phyloP scores from a whole-genome alignment of 805 yeast species.

The Zygosaccharomyces pseudorouxii region DNA sequence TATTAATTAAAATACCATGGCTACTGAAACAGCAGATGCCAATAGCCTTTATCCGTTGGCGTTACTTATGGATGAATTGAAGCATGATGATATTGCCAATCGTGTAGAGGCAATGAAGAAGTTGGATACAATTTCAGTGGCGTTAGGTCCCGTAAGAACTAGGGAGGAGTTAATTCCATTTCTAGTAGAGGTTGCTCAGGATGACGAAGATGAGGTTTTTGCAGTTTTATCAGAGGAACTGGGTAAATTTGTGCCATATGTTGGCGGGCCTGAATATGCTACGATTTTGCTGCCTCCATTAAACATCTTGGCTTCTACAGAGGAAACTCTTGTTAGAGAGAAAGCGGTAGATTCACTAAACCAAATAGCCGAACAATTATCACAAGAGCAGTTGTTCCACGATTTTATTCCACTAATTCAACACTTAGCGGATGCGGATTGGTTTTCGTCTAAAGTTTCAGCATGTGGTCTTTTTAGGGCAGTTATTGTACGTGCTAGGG shows the following conservation, averaged over 20 bases:
- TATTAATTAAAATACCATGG: slow-evolving; percentile 7
- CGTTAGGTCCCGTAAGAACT: slow-evolving; percentile 91
- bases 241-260: slow-evolving; percentile 79
- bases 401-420: slow-evolving; percentile 73
- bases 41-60: slow-evolving; percentile 84
- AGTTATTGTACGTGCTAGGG: slow-evolving; percentile 53
- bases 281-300: slow-evolving; percentile 58
- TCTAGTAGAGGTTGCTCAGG: slow-evolving; percentile 78
- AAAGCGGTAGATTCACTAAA: slow-evolving; percentile 86
- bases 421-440: slow-evolving; percentile 76
- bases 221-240: slow-evolving; percentile 89
- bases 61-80: slow-evolving; percentile 90
- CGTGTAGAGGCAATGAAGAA: slow-evolving; percentile 93
- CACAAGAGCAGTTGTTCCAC: slow-evolving; percentile 57
- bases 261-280: slow-evolving; percentile 76
- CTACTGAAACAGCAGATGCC: slow-evolving; percentile 19
- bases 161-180: slow-evolving; percentile 86
- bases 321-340: slow-evolving; percentile 94
- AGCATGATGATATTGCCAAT: slow-evolving; percentile 92
- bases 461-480: slow-evolving; percentile 83
- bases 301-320: slow-evolving; percentile 83
- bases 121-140: slow-evolving; percentile 89
- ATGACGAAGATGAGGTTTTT: slow-evolving; percentile 97
- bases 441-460: slow-evolving; percentile 93
- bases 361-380: slow-evolving; percentile 57